These are phyloP conservation scores for Didymella pinodella DNA, from an alignment of 2,329 filamentous ascomycete species.

Conservation along the genomic window DNA sequence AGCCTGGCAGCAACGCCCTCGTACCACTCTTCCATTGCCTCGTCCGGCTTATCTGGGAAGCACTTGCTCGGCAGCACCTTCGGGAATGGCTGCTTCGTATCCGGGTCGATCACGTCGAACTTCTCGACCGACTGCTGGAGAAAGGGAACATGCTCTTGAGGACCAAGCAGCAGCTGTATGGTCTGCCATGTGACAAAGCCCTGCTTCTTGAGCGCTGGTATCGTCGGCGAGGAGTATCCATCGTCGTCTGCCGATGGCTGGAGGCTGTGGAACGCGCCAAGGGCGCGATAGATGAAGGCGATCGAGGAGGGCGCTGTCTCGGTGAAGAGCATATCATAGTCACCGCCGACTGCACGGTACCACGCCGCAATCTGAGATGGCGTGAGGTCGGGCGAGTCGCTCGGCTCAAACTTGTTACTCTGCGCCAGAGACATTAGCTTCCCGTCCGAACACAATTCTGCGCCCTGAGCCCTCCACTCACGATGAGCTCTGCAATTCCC, in stretches of 20 bases:
- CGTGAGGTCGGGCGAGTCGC: conserved; percentile 57
- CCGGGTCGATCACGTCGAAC: conserved; percentile 78
- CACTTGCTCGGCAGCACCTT: conserved; percentile 70
- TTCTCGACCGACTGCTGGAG: conserved; percentile 80
- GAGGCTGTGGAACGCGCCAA: conserved; percentile 88
- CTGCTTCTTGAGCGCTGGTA: conserved; percentile 81
- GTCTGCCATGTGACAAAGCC: conserved; percentile 96
- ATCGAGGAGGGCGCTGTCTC: conserved; percentile 76
- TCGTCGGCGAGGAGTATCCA: conserved; percentile 75
- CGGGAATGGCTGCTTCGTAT: conserved; percentile 65
- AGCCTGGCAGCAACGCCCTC: conserved; percentile 76
- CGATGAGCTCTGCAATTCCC: conserved; percentile 58
- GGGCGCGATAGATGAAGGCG: conserved; percentile 89
- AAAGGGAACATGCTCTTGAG: conserved; percentile 85
- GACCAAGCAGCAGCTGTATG: conserved; percentile 85
- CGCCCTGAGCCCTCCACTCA: conserved; percentile 34
- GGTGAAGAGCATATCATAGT: conserved; percentile 73
- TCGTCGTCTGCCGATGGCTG: conserved; percentile 71
- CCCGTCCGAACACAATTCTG: not conserved
- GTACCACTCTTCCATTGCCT: conserved; percentile 87
- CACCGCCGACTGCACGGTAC: conserved; percentile 57
- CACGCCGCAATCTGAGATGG: conserved; percentile 59
- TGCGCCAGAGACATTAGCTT: conserved; percentile 34
- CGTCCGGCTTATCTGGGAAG: conserved; percentile 77
- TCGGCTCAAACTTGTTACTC: conserved; percentile 54